Percentiles rank a stretch among this genome's conserved stretches.
Conservation (phyloP, 2,329 filamentous ascomycete genomes). For the Phoma sp. region DNA sequence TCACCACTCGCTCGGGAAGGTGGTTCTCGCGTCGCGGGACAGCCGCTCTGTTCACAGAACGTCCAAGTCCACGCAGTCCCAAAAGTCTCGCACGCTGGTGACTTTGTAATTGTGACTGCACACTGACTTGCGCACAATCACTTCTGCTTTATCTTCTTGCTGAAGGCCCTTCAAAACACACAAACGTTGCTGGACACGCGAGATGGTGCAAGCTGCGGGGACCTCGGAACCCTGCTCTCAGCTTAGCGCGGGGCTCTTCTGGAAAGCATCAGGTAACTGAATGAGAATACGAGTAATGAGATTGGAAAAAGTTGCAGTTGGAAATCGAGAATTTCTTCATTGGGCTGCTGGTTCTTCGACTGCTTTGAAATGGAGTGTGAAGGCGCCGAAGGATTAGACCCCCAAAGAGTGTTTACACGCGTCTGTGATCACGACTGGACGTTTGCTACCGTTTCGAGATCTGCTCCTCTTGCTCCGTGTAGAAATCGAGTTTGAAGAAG, state of each 20-base stretch:
- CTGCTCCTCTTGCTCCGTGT: not conserved
- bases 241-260: conserved; percentile 17
- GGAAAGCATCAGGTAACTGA: conserved; percentile 13
- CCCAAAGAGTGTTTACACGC: not conserved
- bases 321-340: not conserved
- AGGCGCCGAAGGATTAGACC: not conserved
- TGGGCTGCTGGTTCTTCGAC: not conserved
- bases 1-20: conserved; percentile 9
- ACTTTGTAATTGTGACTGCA: not conserved
- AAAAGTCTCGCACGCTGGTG: not conserved
- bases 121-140: not conserved
- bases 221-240: conserved; percentile 8
- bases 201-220: conserved; percentile 6
- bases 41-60: conserved; percentile 10
- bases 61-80: not conserved
- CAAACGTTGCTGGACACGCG: not conserved
- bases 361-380: not conserved
- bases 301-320: not conserved
- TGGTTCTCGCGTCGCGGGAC: conserved; percentile 9
- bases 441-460: not conserved
- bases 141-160: not conserved
- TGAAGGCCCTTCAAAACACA: not conserved
- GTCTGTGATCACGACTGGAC: not conserved
- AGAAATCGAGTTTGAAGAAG: not conserved
- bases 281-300: conserved; percentile 14